phyloP scores from a whole-genome alignment of 116 monocot species.

The Posidonia oceanica region DNA sequence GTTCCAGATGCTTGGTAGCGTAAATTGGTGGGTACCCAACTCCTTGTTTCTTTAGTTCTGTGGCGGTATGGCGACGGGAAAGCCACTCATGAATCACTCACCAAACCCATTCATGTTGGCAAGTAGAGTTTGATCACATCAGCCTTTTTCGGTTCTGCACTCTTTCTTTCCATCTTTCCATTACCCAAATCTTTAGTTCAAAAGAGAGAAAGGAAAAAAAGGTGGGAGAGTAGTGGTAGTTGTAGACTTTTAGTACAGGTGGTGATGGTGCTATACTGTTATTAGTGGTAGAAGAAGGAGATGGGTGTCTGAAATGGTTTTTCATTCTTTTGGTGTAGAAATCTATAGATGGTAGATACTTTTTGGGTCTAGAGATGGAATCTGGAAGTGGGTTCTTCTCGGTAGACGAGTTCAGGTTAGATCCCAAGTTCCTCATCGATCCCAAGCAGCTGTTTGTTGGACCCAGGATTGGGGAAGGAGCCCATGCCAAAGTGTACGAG shows the following conservation, averaged over 20 bases:
- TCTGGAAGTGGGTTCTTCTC: conserved; percentile 23
- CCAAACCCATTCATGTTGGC: conserved; percentile 7
- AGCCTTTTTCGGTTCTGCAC: not conserved
- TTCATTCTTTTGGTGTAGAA: not conserved
- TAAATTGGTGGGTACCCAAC: conserved; percentile 4
- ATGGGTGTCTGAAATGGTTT: not conserved
- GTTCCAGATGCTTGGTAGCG: conserved; percentile 5
- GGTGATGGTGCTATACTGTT: not conserved
- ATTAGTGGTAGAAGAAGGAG: not conserved
- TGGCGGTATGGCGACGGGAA: not conserved
- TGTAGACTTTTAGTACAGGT: no score
- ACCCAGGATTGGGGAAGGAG: conserved; percentile 88
- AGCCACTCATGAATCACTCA: not conserved
- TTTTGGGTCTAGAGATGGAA: conserved; percentile 17
- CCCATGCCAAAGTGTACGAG: conserved; percentile 93
- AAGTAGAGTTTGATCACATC: conserved; percentile 1
- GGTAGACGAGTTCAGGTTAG: conserved; percentile 15
- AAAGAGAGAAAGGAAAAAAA: not conserved
- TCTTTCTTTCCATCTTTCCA: not conserved
- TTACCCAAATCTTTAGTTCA: not conserved
- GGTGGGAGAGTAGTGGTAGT: not conserved
- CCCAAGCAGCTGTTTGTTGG: conserved; percentile 74
- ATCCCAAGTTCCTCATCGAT: conserved; percentile 58
- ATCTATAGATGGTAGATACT: conserved; percentile 1
- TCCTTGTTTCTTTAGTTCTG: conserved; percentile 5